These are phyloP conservation scores for Candida pseudocylindracea DNA, from an alignment of 1,139 yeast species.

Conservation along the genomic window DNA sequence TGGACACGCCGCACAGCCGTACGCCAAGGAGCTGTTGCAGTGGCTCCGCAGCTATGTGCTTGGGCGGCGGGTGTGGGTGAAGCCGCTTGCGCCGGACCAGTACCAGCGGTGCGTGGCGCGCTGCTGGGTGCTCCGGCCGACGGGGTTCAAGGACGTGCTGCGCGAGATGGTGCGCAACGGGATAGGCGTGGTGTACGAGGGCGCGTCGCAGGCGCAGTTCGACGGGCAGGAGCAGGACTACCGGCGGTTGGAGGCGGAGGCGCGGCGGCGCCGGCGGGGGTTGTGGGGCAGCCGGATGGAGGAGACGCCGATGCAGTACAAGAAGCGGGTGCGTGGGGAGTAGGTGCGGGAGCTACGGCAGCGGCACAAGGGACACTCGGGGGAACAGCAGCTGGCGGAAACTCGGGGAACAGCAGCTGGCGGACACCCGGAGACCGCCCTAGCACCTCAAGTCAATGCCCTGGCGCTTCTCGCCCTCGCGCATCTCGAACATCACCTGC, in stretches of 20 bases:
- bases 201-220: slow-evolving; percentile 63
- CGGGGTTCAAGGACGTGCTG: slow-evolving; percentile 60
- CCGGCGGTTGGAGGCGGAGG: slow-evolving; percentile 30
- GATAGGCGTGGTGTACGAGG: slow-evolving; percentile 73
- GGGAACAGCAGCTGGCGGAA: too few species aligned
- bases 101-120: slow-evolving; percentile 77
- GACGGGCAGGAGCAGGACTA: slow-evolving; percentile 52
- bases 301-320: slow-evolving; percentile 70
- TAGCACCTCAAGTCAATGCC: slow-evolving; percentile 76
- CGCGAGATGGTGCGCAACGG: slow-evolving; percentile 74
- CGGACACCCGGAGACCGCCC: too few species aligned
- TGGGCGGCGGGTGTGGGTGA: slow-evolving; percentile 46
- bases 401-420: too few species aligned
- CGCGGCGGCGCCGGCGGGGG: slow-evolving; percentile 37
- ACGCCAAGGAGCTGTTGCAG: slow-evolving; percentile 55
- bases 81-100: slow-evolving; percentile 71
- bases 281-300: slow-evolving; percentile 39
- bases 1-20: slow-evolving; percentile 87
- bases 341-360: too few species aligned
- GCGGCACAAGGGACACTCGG: too few species aligned
- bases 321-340: slow-evolving; percentile 8
- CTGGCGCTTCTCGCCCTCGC: slow-evolving; percentile 66
- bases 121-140: slow-evolving; percentile 53
- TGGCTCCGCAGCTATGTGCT: slow-evolving; percentile 51
- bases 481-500: slow-evolving; percentile 85